These are phyloP conservation scores for Clarireedia monteithiana DNA, from an alignment of 2,329 filamentous ascomycete genomes.

Conservation along the genomic window DNA sequence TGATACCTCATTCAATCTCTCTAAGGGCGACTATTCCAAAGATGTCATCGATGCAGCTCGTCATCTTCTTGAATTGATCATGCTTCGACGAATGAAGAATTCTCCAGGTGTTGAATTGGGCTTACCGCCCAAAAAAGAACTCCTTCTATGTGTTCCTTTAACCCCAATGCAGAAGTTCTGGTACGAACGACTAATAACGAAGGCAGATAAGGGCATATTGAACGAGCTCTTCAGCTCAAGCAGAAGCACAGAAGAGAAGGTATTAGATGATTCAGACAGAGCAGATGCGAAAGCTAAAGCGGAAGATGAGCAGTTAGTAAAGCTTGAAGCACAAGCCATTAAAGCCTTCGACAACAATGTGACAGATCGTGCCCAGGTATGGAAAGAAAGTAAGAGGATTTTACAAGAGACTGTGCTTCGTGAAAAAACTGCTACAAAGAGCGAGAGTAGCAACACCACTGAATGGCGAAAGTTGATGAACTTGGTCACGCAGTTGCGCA, in stretches of 20 bases:
- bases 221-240: conserved; percentile 44
- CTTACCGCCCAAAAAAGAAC: conserved; percentile 48
- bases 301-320: conserved; percentile 23
- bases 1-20: conserved; percentile 48
- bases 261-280: conserved; percentile 18
- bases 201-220: conserved; percentile 41
- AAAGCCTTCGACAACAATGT: conserved; percentile 28
- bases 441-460: conserved; percentile 22
- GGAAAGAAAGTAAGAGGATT: conserved; percentile 39
- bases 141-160: conserved; percentile 48
- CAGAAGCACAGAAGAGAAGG: conserved; percentile 36
- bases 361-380: conserved; percentile 30
- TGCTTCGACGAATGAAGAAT: conserved; percentile 51
- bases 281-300: conserved; percentile 31
- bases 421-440: conserved; percentile 15
- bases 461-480: conserved; percentile 64
- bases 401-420: conserved; percentile 35
- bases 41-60: conserved; percentile 45
- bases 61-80: conserved; percentile 45
- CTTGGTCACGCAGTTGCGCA: conserved; percentile 87
- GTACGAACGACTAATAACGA: conserved; percentile 50
- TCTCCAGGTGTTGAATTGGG: conserved; percentile 45
- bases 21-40: conserved; percentile 43
- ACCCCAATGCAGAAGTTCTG: conserved; percentile 50
- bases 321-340: conserved; percentile 28